A percentile compares a stretch with the other conserved stretches of the same genome.
Conservation (phyloP, 371 early-diverging fungal species). For the Basidiobolus meristosporus region DNA sequence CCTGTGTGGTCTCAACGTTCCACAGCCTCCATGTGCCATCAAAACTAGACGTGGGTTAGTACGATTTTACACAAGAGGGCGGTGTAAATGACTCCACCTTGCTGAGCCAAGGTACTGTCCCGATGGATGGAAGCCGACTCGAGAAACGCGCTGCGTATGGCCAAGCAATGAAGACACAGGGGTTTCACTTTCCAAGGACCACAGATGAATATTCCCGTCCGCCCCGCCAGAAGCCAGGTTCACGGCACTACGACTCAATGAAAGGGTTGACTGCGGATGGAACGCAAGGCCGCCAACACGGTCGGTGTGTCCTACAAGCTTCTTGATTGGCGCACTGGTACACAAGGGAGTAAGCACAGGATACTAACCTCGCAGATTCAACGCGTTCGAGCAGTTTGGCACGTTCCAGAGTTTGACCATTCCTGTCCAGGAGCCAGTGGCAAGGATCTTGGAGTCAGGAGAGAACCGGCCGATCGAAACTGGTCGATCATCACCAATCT, state of each 20-base stretch:
- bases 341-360: background rate
- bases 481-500: slow-evolving; percentile 84
- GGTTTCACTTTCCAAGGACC: slow-evolving; percentile 56
- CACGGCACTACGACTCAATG: slow-evolving; percentile 27
- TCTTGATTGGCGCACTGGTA: background rate
- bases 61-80: background rate
- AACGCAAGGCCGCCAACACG: slow-evolving; percentile 77
- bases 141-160: slow-evolving; percentile 66
- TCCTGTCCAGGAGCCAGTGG: slow-evolving; percentile 79
- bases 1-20: slow-evolving; percentile 59
- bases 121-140: slow-evolving; percentile 79
- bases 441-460: slow-evolving; percentile 55
- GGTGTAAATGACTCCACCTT: slow-evolving; percentile 12
- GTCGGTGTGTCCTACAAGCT: slow-evolving; percentile 51
- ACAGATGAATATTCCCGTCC: slow-evolving; percentile 58
- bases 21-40: slow-evolving; percentile 92
- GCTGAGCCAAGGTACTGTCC: slow-evolving; percentile 78
- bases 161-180: slow-evolving; percentile 66
- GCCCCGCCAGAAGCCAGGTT: slow-evolving; percentile 71
- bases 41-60: slow-evolving; percentile 18
- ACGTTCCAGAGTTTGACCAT: slow-evolving; percentile 71
- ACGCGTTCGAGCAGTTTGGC: slow-evolving; percentile 38
- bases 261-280: slow-evolving; percentile 63
- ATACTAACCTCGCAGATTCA: slow-evolving; percentile 25
- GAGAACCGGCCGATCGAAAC: slow-evolving; percentile 59